Evolutionary conservation across 2,329 filamentous ascomycete species (phyloP).

Genomic region (Colletotrichum sp.): DNA sequence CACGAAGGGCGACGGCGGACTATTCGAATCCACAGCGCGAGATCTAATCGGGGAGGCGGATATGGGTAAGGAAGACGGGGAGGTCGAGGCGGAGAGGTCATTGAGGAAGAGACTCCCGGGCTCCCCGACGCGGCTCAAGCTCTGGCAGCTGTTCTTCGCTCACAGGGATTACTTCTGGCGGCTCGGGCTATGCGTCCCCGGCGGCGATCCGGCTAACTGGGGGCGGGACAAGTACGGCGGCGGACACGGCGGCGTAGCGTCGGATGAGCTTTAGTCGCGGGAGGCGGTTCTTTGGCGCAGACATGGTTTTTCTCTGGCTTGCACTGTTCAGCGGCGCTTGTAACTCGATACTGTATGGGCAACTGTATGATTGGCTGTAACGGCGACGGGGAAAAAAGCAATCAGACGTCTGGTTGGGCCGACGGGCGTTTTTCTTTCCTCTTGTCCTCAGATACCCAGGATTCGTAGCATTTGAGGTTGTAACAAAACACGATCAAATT

Average conservation of each 20-base stretch:
- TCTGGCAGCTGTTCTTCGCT: conserved; percentile 94
- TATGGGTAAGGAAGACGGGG: neutral
- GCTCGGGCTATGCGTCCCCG: conserved; percentile 85
- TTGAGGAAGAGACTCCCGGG: conserved; percentile 51
- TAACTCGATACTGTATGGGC: neutral
- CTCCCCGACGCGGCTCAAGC: conserved; percentile 66
- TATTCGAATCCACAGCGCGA: conserved; percentile 27
- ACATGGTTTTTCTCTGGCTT: neutral
- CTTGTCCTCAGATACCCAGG: neutral
- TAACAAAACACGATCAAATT: neutral
- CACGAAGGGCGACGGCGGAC: conserved; percentile 55
- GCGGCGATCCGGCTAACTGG: conserved; percentile 74
- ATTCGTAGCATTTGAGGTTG: neutral
- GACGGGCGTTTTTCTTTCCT: neutral
- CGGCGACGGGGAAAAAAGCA: neutral
- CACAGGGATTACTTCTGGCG: conserved; percentile 98
- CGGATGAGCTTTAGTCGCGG: conserved; percentile 9
- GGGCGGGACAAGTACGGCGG: conserved; percentile 47
- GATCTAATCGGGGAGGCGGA: conserved; percentile 21
- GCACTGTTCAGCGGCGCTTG: neutral
- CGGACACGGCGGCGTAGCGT: conserved; percentile 12
- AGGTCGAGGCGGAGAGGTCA: conserved; percentile 26
- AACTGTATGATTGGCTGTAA: neutral
- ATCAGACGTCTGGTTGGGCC: neutral
- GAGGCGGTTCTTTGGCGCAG: neutral